phyloP scores from a whole-genome alignment of 345 rosid genomes.

The Fremontodendron californicum region DNA sequence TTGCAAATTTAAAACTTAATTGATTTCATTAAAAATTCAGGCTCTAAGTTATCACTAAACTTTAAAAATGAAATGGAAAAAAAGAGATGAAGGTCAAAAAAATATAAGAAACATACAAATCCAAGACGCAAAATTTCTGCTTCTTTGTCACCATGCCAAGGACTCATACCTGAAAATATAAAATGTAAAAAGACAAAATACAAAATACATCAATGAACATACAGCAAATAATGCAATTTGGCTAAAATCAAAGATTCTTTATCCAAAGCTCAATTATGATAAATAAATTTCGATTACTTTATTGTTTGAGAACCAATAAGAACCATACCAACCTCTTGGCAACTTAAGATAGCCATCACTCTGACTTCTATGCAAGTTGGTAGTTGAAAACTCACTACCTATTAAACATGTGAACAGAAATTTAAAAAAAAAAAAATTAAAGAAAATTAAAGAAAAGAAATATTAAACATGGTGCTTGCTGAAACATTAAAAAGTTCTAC shows the following conservation, averaged over 20 bases:
- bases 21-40: background rate
- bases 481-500: background rate
- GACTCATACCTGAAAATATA: constrained; percentile 54
- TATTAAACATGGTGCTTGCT: background rate
- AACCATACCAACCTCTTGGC: constrained; percentile 49
- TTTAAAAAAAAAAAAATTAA: background rate
- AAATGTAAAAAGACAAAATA: background rate
- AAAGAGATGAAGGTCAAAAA: background rate
- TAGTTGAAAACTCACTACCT: constrained; percentile 43
- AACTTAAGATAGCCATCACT: constrained; percentile 45
- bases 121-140: constrained; percentile 79
- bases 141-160: constrained; percentile 73
- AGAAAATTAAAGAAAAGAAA: background rate
- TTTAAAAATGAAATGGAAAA: background rate
- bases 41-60: background rate
- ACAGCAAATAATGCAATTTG: background rate
- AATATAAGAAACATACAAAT: constrained; percentile 50
- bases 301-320: background rate
- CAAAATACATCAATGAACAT: background rate
- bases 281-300: background rate
- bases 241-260: background rate
- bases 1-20: background rate
- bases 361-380: constrained; percentile 35
- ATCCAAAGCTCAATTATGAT: background rate
- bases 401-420: constrained; percentile 11